Evolutionary conservation across 352 stramenopile genomes (phyloP), one percentile per base, ranked within the genome.

Genomic region (Hyaloperonospora brassicae): DNA sequence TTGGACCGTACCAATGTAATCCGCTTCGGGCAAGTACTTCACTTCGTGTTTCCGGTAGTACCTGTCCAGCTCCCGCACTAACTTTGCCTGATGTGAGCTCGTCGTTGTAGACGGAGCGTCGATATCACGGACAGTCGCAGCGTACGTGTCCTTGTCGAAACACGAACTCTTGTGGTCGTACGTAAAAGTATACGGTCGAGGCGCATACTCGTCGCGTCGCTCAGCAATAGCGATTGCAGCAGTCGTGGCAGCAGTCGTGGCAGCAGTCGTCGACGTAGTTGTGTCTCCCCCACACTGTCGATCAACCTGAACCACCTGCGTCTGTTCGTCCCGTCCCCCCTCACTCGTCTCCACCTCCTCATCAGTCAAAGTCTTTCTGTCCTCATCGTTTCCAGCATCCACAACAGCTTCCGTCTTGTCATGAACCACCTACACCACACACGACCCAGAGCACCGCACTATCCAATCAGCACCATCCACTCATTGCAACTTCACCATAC

Each of bases 1-100:
- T 70, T 99, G 97, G n/a, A 84, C 66, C 1, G 63, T 69, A 47
- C 75, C 72, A 21, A 90, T 83, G 61, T 88, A 90, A 7, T 77
- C 68, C 8, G 70, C 59, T 38, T 76, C 54, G 1, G 76, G 59
- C 25, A 81, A 64, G 64, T 93, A 90, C 54, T 93, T 93, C 5
- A 59, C 54, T 57, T 92, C 77, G 48, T 92, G 79, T 50, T 86
- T 79, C 31, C 70, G 66, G 54, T 84, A 77, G 53, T 72, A 92
- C 36, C 34, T 52, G 53, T 87, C 82, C 27, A 90, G 50, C 46
- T 92, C 82, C 4, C 62, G 68, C 22, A 73, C 67, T 12, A 92
- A 64, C 46, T 86, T 87, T 31, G 67, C 61, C 25, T 75, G 72
- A 22, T 82, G 64, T 14, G 64, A 65, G 10, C 56, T 59, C 11